These are phyloP conservation scores for Yarrowia osloensis DNA, from an alignment of 805 yeast species.

Conservation along the genomic window DNA sequence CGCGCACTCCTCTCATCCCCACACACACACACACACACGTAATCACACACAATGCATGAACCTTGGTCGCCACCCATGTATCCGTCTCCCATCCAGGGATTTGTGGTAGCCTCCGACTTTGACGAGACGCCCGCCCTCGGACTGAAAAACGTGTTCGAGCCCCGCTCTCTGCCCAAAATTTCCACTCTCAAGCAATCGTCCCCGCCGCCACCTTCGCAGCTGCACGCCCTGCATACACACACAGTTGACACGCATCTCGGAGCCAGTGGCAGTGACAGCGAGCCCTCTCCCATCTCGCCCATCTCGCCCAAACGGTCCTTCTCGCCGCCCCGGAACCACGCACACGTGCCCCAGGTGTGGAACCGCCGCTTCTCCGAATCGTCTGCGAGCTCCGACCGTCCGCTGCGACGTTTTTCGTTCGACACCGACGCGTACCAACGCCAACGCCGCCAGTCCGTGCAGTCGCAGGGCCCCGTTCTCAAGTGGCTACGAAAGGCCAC, in stretches of 20 bases:
- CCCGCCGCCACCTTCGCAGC: too few relatives aligned
- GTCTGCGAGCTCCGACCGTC: not conserved
- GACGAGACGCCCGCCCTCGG: not conserved
- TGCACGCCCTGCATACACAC: conserved; percentile 18
- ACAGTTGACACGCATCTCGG: not conserved
- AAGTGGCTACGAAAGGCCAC: conserved; percentile 18
- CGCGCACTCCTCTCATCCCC: too few relatives aligned
- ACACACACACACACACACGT: not conserved
- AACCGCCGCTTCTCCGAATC: conserved; percentile 15
- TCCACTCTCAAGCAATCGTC: not conserved
- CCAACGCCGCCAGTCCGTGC: conserved; percentile 2
- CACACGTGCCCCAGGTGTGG: conserved; percentile 8
- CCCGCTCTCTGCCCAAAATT: not conserved
- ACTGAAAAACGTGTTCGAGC: conserved; percentile 13
- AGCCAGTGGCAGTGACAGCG: not conserved
- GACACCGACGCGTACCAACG: not conserved
- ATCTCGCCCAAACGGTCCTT: not conserved
- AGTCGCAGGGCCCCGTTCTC: conserved; percentile 23
- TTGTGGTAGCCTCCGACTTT: conserved; percentile 3
- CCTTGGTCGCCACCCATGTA: conserved; percentile 28
- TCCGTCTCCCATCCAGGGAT: conserved; percentile 9
- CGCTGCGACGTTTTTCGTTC: not conserved
- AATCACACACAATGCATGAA: conserved; percentile 22
- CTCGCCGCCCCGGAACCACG: not conserved
- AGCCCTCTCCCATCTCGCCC: not conserved